Base-by-base conservation (phyloP, 805 yeast genomes). In the Sugiyamaella qingdaonensis region DNA sequence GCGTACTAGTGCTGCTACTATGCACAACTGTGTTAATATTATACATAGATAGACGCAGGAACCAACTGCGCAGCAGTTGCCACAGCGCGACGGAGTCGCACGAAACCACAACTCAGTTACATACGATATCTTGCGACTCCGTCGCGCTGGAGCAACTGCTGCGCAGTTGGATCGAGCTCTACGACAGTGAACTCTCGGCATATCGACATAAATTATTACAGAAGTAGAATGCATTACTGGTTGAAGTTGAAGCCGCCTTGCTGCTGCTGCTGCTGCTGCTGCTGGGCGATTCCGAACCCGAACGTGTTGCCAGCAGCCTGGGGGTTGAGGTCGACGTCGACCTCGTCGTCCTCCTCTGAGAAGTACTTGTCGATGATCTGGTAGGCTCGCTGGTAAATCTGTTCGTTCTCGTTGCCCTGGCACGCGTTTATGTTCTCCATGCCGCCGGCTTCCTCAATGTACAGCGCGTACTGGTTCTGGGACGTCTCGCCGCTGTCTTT, bases 391-490 rank as follows among this genome's bases (percentile, higher is more conserved):
- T 86, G 82, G 73, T 94, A 94, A 66, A 94, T 88, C 67, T 85
- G 88, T 68, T 92, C 95, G 72, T 92, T 94, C 66, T 84, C 88
- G 73, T 88, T 90, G 68, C 79, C 82, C 78, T 94, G 99, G 69
- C 96, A 87, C 57, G 88, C 89, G 71, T 86, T 86, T 64, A 94
- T 92, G 76, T 88, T 91, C 71, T 94, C 98, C 83, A 90, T 86
- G 58, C 99, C 99, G 64, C 97, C 98, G 43, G 97, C 97, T 70
- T 92, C 97, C 75, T 94, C 99, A 67, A 94, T 87, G 73, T 73
- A 89, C 58, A 90, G 79, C 27, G 98, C 96, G 68, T 91, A 86
- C 69, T 87, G 88, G 73, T 94, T 94, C 64, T 83, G 78, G 48
- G 78, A 71, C 14, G 84, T 69, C 53, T 86, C 87, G 55, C 80